Conservation (phyloP, 805 yeast species). For the Yarrowia keelungensis region DNA sequence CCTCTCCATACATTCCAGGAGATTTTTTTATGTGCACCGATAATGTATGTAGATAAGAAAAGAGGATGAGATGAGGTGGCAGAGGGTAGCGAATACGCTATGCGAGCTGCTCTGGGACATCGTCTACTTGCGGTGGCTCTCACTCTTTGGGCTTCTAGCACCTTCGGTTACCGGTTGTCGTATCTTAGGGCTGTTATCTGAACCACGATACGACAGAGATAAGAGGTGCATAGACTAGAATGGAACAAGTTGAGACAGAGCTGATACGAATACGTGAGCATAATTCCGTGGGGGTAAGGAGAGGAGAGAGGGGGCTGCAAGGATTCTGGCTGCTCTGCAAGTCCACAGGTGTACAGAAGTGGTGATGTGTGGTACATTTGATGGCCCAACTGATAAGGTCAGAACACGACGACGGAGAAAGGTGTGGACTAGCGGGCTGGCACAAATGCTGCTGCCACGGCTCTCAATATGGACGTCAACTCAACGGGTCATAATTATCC, state of each 20-base stretch:
- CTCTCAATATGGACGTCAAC: no score
- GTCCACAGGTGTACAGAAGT: no score
- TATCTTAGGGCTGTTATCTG: conserved; percentile 26
- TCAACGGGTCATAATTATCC: no score
- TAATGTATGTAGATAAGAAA: not conserved
- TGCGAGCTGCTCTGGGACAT: no score
- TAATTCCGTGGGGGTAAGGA: no score
- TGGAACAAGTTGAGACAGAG: not conserved
- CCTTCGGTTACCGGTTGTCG: conserved; percentile 7
- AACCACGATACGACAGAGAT: conserved; percentile 5
- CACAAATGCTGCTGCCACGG: no score
- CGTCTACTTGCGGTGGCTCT: no score
- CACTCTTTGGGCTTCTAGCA: not conserved
- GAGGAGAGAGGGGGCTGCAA: no score
- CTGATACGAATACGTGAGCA: conserved; percentile 24
- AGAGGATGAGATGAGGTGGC: not conserved
- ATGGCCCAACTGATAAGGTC: not conserved
- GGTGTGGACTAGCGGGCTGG: not conserved
- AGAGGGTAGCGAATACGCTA: not conserved
- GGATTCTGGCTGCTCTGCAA: no score
- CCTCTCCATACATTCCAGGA: no score
- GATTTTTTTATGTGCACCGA: conserved; percentile 5
- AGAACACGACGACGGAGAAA: not conserved
- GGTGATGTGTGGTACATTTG: not conserved
- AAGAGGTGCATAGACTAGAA: conserved; percentile 10